Percentiles rank a stretch among this genome's conserved stretches.
Conservation (phyloP, 108 stramenopile species). For the Fistulifera pelliculosa region DNA sequence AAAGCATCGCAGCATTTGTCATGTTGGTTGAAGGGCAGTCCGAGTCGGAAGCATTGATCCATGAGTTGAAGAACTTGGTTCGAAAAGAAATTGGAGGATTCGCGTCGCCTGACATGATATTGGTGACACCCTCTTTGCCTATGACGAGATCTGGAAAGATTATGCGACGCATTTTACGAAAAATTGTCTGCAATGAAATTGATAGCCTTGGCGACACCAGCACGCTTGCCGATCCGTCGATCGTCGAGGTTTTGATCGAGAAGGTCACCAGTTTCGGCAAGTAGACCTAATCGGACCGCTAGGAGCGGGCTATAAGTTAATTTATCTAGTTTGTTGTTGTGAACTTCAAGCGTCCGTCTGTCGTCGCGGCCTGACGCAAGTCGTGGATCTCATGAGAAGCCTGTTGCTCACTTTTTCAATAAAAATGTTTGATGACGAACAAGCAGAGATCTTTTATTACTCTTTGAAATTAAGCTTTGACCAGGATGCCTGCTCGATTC, state of each 20-base stretch:
- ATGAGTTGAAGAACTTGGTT: constrained; percentile 73
- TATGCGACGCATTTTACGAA: constrained; percentile 95
- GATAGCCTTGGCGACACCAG: constrained; percentile 86
- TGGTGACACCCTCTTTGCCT: constrained; percentile 69
- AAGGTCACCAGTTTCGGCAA: constrained; percentile 1
- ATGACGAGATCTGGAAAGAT: constrained; percentile 96
- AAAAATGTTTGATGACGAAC: too few relatives aligned
- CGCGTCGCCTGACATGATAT: constrained; percentile 87
- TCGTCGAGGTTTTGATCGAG: constrained; percentile 58
- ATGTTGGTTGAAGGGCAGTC: constrained; percentile 60
- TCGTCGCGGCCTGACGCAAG: too few relatives aligned
- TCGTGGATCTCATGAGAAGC: too few relatives aligned
- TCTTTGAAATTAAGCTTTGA: too few relatives aligned
- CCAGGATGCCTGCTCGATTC: too few relatives aligned
- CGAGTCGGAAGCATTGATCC: constrained; percentile 59
- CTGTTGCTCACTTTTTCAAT: too few relatives aligned
- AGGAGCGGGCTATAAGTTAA: too few relatives aligned
- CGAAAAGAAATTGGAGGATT: constrained; percentile 87
- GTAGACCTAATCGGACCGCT: too few relatives aligned
- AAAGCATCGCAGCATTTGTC: constrained; percentile 76
- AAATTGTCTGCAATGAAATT: constrained; percentile 86
- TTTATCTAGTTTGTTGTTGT: too few relatives aligned
- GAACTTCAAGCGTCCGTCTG: too few relatives aligned
- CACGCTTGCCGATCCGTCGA: constrained; percentile 93
- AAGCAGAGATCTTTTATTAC: too few relatives aligned